Base-by-base conservation (phyloP, 768 basidiomycete species). In the Roridomyces roridus region DNA sequence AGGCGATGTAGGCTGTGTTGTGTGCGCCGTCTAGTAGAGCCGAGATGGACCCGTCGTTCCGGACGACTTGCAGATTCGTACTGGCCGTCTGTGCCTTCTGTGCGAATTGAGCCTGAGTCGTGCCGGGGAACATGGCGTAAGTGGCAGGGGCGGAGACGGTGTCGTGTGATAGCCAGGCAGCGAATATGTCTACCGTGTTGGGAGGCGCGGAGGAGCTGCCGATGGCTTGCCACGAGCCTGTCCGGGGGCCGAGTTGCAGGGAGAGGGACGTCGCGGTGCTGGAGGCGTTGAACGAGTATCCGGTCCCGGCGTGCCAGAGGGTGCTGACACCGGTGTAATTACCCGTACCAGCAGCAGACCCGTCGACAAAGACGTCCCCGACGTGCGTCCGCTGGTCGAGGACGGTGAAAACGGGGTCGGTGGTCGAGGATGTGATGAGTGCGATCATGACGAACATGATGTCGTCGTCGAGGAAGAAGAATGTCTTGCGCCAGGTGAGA, bases 41-140 rank as follows among this genome's bases (percentile, higher is more conserved):
- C 8, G 80, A 80, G 24, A 79, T 69, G 23, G 67, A 55, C 0
- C 56, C 68, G 56, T 81, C 74, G 52, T 64, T 72, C 15, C 63
- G 66, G 20, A 73, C 52, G 46, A 79, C 74, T 42, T 66, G 66
- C 18, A 71, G 43, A 44, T 64, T 60, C n/a, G 55, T 48, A n/a
- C 48, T 4, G 43, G 49, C 35, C 2, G 55, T 24, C 20, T 53
- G 15, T 2, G 51, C 51, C 65, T 75, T 70, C 36, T 64, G 50
- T 21, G 66, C 44, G 59, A 80, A 74, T 9, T 67, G 48, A 0
- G 66, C 54, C 11, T 63, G 60, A 7, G 65, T 68, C 0, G 74
- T 75, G 2, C 72, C 78, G 20, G 81, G 80, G 63, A 73, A 81
- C 37, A 77, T 67, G n/a, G 70, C 68, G 57, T 83, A 83, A 3